Percentiles rank a stretch among this genome's conserved stretches.
These are phyloP conservation scores for Leptographium procerum DNA, from an alignment of 2,329 filamentous ascomycete species.

Conservation along the genomic window DNA sequence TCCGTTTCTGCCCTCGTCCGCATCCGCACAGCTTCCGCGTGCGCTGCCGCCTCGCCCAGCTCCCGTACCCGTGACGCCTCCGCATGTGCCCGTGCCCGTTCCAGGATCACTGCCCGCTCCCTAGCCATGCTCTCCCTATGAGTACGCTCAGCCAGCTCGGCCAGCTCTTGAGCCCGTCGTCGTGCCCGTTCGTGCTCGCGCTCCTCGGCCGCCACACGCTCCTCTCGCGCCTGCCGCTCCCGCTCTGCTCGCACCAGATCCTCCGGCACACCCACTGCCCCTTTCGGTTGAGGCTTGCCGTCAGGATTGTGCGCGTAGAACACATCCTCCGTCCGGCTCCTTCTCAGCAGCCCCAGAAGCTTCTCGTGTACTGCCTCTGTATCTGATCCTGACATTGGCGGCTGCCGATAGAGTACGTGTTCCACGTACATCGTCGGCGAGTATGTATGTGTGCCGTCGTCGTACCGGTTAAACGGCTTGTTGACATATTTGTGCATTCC, in stretches of 20 bases:
- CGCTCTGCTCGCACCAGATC: constrained; percentile 39
- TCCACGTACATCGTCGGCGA: constrained; percentile 53
- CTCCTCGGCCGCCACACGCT: constrained; percentile 32
- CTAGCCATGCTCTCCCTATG: constrained; percentile 34
- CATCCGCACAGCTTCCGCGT: constrained; percentile 28
- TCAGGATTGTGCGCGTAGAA: constrained; percentile 34
- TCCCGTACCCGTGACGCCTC: neutral
- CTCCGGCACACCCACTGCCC: constrained; percentile 38
- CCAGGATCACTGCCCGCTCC: constrained; percentile 1
- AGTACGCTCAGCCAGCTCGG: constrained; percentile 32
- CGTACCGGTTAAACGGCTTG: constrained; percentile 44
- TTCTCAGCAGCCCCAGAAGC: constrained; percentile 36
- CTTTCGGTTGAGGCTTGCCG: constrained; percentile 40
- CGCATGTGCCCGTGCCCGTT: neutral
- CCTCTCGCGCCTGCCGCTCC: constrained; percentile 33
- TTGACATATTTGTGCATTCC: constrained; percentile 56
- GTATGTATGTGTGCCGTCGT: constrained; percentile 42
- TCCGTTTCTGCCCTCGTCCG: constrained; percentile 2
- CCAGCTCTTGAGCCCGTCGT: constrained; percentile 38
- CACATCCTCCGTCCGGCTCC: constrained; percentile 40
- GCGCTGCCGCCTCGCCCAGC: constrained; percentile 27
- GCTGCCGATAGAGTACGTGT: constrained; percentile 29
- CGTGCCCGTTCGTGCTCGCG: constrained; percentile 38
- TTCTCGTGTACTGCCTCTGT: constrained; percentile 18
- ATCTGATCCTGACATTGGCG: neutral